A percentile compares a stretch with the other conserved stretches of the same genome.
Evolutionary conservation across 306 rosid species (phyloP).

Genomic region (Styphnolobium japonicum): DNA sequence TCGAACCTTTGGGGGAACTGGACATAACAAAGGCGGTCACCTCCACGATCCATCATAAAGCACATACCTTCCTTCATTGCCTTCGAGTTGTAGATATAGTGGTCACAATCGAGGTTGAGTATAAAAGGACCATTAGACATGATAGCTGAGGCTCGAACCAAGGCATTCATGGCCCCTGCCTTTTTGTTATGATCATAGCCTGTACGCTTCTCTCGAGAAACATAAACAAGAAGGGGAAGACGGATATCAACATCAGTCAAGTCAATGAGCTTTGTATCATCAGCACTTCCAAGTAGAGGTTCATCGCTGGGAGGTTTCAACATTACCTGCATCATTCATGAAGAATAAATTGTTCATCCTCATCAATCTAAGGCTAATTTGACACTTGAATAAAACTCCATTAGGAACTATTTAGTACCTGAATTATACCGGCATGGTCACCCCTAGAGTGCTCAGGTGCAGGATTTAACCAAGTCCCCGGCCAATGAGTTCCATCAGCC

Average conservation of each 20-base stretch:
- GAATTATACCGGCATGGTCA: slow-evolving; percentile 89
- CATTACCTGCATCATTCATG: slow-evolving; percentile 70
- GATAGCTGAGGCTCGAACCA: slow-evolving; percentile 84
- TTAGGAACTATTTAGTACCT: slow-evolving; percentile 47
- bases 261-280: slow-evolving; percentile 64
- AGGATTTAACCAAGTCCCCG: slow-evolving; percentile 85
- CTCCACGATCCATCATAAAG: slow-evolving; percentile 95
- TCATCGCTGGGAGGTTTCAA: slow-evolving; percentile 92
- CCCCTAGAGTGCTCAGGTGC: slow-evolving; percentile 77
- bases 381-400: neutral
- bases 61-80: slow-evolving; percentile 96
- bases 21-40: slow-evolving; percentile 83
- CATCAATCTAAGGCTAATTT: neutral
- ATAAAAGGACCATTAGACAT: slow-evolving; percentile 93
- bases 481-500: slow-evolving; percentile 99
- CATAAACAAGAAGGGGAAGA: slow-evolving; percentile 89
- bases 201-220: slow-evolving; percentile 89
- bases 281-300: slow-evolving; percentile 64
- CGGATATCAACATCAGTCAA: slow-evolving; percentile 76
- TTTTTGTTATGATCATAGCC: slow-evolving; percentile 93
- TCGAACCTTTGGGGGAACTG: slow-evolving; percentile 96
- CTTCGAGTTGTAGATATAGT: slow-evolving; percentile 82
- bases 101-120: slow-evolving; percentile 90
- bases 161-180: slow-evolving; percentile 94
- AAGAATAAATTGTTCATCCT: neutral